A percentile compares a stretch with the other conserved stretches of the same genome.
phyloP scores from a whole-genome alignment of 2,329 filamentous ascomycete species.

The Bipolaris cookei region DNA sequence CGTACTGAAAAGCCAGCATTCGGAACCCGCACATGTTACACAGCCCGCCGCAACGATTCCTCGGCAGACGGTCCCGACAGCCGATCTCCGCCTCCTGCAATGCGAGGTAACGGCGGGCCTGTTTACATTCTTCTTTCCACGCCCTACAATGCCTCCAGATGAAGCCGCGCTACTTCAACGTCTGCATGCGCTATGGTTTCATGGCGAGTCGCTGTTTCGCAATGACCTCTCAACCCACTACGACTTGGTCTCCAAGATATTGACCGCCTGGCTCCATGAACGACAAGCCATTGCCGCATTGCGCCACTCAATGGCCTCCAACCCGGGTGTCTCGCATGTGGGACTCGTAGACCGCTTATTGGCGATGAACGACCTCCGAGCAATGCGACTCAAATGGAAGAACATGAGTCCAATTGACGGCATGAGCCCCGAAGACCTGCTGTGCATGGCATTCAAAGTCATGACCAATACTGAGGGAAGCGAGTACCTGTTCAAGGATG shows the following conservation, averaged over 20 bases:
- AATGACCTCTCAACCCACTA: slow-evolving; percentile 34
- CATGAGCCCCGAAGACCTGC: slow-evolving; percentile 42
- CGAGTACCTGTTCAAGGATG: slow-evolving; percentile 45
- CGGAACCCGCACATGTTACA: slow-evolving; percentile 21
- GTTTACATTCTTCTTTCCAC: slow-evolving; percentile 41
- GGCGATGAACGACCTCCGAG: slow-evolving; percentile 44
- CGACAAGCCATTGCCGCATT: slow-evolving; percentile 39
- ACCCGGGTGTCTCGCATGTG: slow-evolving; percentile 33
- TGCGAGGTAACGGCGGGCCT: slow-evolving; percentile 43
- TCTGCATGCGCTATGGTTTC: slow-evolving; percentile 39
- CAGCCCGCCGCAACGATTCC: slow-evolving; percentile 6
- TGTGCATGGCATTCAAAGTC: slow-evolving; percentile 38
- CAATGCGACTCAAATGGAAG: slow-evolving; percentile 47
- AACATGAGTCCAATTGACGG: slow-evolving; percentile 44
- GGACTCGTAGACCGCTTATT: slow-evolving; percentile 42
- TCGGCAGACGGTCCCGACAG: slow-evolving; percentile 12
- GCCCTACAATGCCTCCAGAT: slow-evolving; percentile 29
- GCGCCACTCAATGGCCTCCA: slow-evolving; percentile 27
- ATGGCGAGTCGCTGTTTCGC: slow-evolving; percentile 35
- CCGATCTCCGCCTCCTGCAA: slow-evolving; percentile 37
- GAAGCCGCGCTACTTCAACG: slow-evolving; percentile 34
- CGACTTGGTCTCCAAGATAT: slow-evolving; percentile 37
- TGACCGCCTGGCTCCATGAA: slow-evolving; percentile 43
- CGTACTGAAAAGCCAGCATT: slow-evolving; percentile 36
- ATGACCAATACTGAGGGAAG: slow-evolving; percentile 46